Evolutionary conservation across 2,329 filamentous ascomycete genomes (phyloP).

Genomic region (Colletotrichum sp.): DNA sequence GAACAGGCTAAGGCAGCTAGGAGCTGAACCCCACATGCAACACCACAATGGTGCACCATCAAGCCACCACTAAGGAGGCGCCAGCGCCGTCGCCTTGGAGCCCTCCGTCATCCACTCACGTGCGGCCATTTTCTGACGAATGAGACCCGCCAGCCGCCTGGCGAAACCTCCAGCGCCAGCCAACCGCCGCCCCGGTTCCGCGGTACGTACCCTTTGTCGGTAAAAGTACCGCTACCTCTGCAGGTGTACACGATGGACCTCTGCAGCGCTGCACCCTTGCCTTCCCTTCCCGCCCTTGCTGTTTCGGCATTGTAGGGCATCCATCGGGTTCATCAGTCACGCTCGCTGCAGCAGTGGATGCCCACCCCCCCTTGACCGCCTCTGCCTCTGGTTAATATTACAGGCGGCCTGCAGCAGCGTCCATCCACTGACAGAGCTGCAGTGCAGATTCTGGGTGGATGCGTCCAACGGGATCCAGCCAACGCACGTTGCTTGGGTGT

Average conservation of each 20-base stretch:
- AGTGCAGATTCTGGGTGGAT: background rate
- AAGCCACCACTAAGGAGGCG: background rate
- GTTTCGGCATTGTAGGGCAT: conserved; percentile 13
- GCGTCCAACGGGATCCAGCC: background rate
- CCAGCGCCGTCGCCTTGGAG: background rate
- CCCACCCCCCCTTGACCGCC: conserved; percentile 13
- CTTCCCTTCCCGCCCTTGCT: background rate
- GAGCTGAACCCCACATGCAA: background rate
- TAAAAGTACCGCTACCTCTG: background rate
- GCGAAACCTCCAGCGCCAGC: conserved; percentile 7
- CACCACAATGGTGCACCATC: background rate
- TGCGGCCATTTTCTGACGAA: background rate
- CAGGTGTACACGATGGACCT: background rate
- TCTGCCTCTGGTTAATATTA: conserved; percentile 7
- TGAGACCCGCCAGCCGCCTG: background rate
- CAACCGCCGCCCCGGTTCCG: background rate
- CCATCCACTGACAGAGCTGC: background rate
- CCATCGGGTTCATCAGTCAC: background rate
- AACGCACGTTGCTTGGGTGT: conserved; percentile 19
- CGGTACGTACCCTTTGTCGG: background rate
- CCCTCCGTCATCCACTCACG: conserved; percentile 6
- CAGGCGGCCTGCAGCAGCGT: conserved; percentile 9
- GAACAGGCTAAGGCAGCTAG: background rate
- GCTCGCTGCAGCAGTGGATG: background rate
- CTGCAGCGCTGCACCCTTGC: background rate